Base-by-base conservation (phyloP, 768 basidiomycete species). In the Tulasnella sp. region DNA sequence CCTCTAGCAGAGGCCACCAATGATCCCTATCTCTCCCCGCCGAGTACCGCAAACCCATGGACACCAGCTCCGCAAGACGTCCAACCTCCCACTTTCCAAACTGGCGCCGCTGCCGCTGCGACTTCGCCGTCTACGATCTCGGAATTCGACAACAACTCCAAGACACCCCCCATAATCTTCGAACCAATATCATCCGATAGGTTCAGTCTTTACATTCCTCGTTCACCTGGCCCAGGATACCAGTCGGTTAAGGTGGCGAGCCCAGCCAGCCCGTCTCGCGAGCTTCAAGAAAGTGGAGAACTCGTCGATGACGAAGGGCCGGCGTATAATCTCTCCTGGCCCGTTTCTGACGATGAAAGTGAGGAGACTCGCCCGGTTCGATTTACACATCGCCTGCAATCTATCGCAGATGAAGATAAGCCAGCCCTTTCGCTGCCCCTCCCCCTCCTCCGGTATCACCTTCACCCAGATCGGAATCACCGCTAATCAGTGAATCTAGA, bases 141-240 rank as follows among this genome's bases (percentile, higher is more conserved):
- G 10, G 2, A 0, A 6, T 72, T 72, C 42, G 57, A 61, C n/a
- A 72, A 72, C 13, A 37, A 72, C 70, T 72, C 35, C 42, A 72
- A 72, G 35, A 72, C 70, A 46, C 70, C 70, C 7, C 70, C 26
- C 20, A 72, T 32, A 7, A 72, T 72, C 37, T 72, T 72, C 70
- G 70, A 72, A 46, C 70, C 70, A 9, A 0, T 37, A 26, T 72
- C 70, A 11, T 72, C 70, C 10, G 70, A 72, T 20, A 13, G 35
- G 18, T 72, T 32, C 16, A 72, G 70, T 20, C 2, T 72, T n/a
- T 72, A 72, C 35, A 72, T 35, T n/a, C 70, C 70, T 23, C 23
- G 16, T 39, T 46, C 70, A 0, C 70, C 26, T 3, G 26, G n/a
- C n/a, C 57, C 18, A 61, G 6, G n/a, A 32, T 61, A 23, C 57